A percentile compares a stretch with the other conserved stretches of the same genome.
Evolutionary conservation across 176 grass and related monocot species (phyloP).

Genomic region (Cymbopogon citratus): DNA sequence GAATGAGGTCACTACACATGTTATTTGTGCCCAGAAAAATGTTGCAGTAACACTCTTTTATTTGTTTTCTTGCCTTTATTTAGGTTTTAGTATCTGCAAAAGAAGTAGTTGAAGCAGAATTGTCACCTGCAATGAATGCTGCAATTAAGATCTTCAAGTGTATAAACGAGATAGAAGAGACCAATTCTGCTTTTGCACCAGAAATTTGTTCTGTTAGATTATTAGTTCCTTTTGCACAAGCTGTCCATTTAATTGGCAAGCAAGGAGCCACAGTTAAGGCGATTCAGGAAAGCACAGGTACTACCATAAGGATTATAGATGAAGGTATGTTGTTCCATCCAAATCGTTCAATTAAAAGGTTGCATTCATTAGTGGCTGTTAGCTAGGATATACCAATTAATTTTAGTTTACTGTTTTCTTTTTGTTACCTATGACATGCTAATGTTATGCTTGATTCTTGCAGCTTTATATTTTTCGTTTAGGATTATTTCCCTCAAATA

Average conservation of each 20-base stretch:
- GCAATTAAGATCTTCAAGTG: slow-evolving; percentile 66
- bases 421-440: neutral
- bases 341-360: neutral
- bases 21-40: neutral
- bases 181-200: slow-evolving; percentile 26
- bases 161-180: slow-evolving; percentile 46
- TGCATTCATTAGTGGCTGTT: neutral
- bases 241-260: slow-evolving; percentile 70
- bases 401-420: neutral
- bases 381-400: neutral
- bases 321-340: slow-evolving; percentile 33
- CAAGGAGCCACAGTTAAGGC: slow-evolving; percentile 58
- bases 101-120: slow-evolving; percentile 66
- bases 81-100: slow-evolving; percentile 77
- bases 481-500: neutral
- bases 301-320: slow-evolving; percentile 45
- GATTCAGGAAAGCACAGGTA: slow-evolving; percentile 54
- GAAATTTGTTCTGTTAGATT: slow-evolving; percentile 50
- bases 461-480: neutral
- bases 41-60: neutral
- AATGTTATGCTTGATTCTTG: neutral
- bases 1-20: neutral
- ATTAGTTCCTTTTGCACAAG: slow-evolving; percentile 57
- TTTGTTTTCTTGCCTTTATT: slow-evolving; percentile 13
- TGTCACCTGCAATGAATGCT: slow-evolving; percentile 75